Evolutionary conservation across 2,329 filamentous ascomycete genomes (phyloP).

Genomic region (Arachnopeziza araneosa): DNA sequence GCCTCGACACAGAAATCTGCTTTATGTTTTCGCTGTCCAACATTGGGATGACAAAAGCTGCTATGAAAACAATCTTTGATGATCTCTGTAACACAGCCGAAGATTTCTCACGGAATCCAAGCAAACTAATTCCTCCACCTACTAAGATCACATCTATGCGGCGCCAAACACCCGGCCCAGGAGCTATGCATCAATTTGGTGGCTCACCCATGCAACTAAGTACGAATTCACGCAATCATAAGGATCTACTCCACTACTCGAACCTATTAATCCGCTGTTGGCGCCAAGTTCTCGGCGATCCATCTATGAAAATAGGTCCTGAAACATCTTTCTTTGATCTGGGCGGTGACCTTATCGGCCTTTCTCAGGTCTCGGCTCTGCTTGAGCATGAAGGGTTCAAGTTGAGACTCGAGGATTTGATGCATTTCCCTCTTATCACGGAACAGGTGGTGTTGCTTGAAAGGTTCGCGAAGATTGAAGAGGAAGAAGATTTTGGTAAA

Average conservation of each 20-base stretch:
- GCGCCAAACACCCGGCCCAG: neutral
- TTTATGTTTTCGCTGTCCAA: neutral
- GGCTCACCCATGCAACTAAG: neutral
- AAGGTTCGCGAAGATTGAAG: neutral
- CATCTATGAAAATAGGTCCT: slow-evolving; percentile 40
- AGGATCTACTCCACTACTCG: neutral
- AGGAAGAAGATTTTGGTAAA: neutral
- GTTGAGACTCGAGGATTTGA: neutral
- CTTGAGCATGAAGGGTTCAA: neutral
- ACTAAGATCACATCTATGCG: neutral
- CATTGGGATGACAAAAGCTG: neutral
- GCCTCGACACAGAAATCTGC: neutral
- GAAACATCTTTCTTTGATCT: slow-evolving; percentile 72
- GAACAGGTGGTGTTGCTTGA: neutral
- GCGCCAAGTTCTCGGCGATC: neutral
- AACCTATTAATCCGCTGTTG: neutral
- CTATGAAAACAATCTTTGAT: neutral
- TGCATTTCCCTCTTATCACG: neutral
- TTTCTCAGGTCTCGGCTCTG: neutral
- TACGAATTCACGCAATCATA: neutral
- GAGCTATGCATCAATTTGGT: neutral
- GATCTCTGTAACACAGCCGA: neutral
- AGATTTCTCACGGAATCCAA: neutral
- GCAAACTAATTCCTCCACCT: neutral
- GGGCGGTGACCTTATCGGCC: slow-evolving; percentile 69